Evolutionary conservation across 2,329 filamentous ascomycete species (phyloP).

Genomic region (Phialemoniopsis sp.): DNA sequence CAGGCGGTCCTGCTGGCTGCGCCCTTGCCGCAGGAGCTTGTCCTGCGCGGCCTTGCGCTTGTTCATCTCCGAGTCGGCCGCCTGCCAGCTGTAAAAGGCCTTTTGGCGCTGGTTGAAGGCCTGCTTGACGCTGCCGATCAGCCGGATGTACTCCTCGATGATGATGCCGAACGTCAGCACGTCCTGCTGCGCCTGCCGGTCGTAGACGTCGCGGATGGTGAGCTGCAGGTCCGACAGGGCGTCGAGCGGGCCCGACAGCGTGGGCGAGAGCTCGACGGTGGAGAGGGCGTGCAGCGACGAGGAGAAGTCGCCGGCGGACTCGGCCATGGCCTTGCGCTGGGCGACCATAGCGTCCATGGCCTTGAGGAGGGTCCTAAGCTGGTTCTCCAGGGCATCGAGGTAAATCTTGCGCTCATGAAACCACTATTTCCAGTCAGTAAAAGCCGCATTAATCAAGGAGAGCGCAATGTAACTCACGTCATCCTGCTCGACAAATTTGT

Average conservation of each 20-base stretch:
- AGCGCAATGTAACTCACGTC: conserved; percentile 58
- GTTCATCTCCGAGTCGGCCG: conserved; percentile 81
- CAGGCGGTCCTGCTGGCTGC: conserved; percentile 91
- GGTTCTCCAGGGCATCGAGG: conserved; percentile 86
- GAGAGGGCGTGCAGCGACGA: conserved; percentile 89
- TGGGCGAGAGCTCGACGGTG: conserved; percentile 85
- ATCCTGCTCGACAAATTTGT: conserved; percentile 96
- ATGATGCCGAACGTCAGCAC: conserved; percentile 95
- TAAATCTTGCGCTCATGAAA: conserved; percentile 97
- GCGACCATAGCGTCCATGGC: conserved; percentile 89
- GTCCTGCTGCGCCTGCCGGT: conserved; percentile 95
- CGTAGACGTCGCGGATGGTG: conserved; percentile 91
- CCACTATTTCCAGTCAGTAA: conserved; percentile 54
- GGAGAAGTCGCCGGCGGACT: conserved; percentile 90
- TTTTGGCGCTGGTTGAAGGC: conserved; percentile 92
- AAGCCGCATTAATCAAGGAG: not conserved
- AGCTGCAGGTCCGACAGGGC: conserved; percentile 90
- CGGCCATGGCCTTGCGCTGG: conserved; percentile 89
- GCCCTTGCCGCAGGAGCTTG: conserved; percentile 90
- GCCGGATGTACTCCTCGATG: conserved; percentile 94
- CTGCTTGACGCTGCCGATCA: conserved; percentile 93
- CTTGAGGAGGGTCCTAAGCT: conserved; percentile 86
- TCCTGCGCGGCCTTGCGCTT: conserved; percentile 89
- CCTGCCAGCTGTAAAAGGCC: conserved; percentile 91
- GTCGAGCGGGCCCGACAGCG: conserved; percentile 83